Evolutionary conservation across 2,329 filamentous ascomycete genomes (phyloP), one percentile per base, ranked within the genome.

Genomic region (Talaromyces piceae): DNA sequence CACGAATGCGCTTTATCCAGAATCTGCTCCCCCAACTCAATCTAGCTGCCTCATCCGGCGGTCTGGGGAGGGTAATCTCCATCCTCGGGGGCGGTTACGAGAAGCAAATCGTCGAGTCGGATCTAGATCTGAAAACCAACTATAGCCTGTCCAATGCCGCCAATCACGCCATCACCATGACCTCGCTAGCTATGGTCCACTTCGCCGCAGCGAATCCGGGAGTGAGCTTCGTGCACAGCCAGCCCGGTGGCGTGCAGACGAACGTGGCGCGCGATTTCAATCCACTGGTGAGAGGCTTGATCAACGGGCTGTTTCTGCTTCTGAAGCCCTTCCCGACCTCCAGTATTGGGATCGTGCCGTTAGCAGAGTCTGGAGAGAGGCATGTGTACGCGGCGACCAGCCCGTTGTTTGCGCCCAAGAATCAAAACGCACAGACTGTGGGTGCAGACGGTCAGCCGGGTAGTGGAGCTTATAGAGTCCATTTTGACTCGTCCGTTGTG

Each of bases 11-110:
- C 4, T 69, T 69, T 39, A 56, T 65, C 18, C 16, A 52, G 5
- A 65, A 69, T 46, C 54, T 70, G 3, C 58, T 69, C 1, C 66
- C 66, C 1, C 60, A 61, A 18, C 52, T 64, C n/a, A 56, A 50
- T 18, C 52, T 54, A n/a, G 47, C 57, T 6, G 52, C 58, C 2
- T 26, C 63, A 13, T 63, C 63, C 13, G 57, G 50, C 37, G 31
- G 48, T 3, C 70, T 81, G 23, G 72, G 75, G 2, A 76, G 80
- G 12, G 76, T 82, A 12, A 69, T 83, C 41, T 75, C 68, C 16
- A 71, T 83, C 22, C 68, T 79, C 1, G 75, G 73, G 2, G 75
- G 71, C 8, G 76, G 77, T 20, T 69, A 71, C 22, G 80, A 83
- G 63, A 73, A 71, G 20, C 52, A 67, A 2, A 63, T 83, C 5